Evolutionary conservation across 2,329 filamentous ascomycete species (phyloP), one percentile per base, ranked within the genome.

Genomic region (Phialophora tarda): DNA sequence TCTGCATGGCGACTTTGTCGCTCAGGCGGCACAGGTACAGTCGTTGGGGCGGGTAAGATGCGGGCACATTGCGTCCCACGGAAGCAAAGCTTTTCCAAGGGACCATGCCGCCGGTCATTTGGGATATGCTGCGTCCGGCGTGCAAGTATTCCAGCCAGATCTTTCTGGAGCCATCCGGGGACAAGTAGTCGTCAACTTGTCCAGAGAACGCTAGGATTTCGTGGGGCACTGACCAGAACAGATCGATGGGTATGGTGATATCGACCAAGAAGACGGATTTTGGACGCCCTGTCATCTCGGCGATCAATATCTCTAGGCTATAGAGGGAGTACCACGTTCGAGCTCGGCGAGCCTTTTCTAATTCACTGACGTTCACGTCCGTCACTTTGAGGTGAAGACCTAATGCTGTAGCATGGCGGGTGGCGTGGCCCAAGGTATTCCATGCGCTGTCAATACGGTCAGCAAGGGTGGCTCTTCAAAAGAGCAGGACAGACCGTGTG

Each of bases 321-420:
- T 71, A 70, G 12, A 75, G 51, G 21, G 73, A 69, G 55, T 71
- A 72, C 74, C 74, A 75, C 14, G 71, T 65, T 5, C 70, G 66
- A 12, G 66, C 64, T 34, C 73, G 71, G 12, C 60, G 65, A 30
- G 58, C 66, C 30, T 70, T 57, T 50, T n/a, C 30, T 10, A 66
- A 59, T 10, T 63, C 47, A n/a, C 74, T 50, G 11, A 11, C 26
- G 7, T 50, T 67, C n/a, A 66, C 65, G 3, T 69, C 68, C 6
- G 69, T 63, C 48, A 51, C 48, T 17, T 23, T 62, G n/a, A 76
- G 64, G 55, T 75, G 69, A 44, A 76, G 63, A 10, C 73, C 74
- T 7, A 75, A 62, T 2, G 73, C 67, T 21, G 70, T 72, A 3
- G 74, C 73, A 57, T 71, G 70, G 11, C 74, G 70, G 24, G 72